Conservation (phyloP, 2,329 filamentous ascomycete genomes). For the Pseudocercospora macadamiae region DNA sequence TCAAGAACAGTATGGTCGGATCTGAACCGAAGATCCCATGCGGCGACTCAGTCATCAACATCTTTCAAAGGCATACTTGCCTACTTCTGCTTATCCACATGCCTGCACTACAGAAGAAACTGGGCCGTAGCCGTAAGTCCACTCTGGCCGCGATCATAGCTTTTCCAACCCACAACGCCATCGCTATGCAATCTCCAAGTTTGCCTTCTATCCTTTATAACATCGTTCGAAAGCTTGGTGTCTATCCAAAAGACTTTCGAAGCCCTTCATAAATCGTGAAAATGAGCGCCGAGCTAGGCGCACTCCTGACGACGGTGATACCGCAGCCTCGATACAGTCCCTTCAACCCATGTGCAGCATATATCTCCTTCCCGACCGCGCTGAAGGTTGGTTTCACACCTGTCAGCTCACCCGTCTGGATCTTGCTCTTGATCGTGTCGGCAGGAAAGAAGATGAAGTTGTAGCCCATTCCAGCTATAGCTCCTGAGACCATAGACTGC, state of each 20-base stretch:
- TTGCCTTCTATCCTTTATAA: background rate
- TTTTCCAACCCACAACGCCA: background rate
- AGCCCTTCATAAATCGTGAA: slow-evolving; percentile 93
- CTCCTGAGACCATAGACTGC: slow-evolving; percentile 86
- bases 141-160: no score
- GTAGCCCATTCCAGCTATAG: slow-evolving; percentile 87
- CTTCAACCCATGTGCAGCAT: slow-evolving; percentile 76
- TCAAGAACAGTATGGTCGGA: no score
- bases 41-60: background rate
- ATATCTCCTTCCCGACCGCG: slow-evolving; percentile 72
- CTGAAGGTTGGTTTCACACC: slow-evolving; percentile 65
- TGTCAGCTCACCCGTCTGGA: slow-evolving; percentile 77
- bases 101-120: background rate
- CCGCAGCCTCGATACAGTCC: slow-evolving; percentile 94
- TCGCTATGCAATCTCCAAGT: slow-evolving; percentile 10
- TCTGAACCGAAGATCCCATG: no score
- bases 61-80: background rate
- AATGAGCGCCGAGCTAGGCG: slow-evolving; percentile 96
- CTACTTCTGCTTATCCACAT: background rate
- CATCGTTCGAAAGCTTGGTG: background rate
- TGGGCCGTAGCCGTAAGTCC: background rate
- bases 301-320: slow-evolving; percentile 84
- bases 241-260: slow-evolving; percentile 62
- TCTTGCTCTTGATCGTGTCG: slow-evolving; percentile 94
- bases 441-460: slow-evolving; percentile 98